These are phyloP conservation scores for Cystobasidiaceae sp. DNA, from an alignment of 1,284 basidiomycete genomes.

Conservation along the genomic window DNA sequence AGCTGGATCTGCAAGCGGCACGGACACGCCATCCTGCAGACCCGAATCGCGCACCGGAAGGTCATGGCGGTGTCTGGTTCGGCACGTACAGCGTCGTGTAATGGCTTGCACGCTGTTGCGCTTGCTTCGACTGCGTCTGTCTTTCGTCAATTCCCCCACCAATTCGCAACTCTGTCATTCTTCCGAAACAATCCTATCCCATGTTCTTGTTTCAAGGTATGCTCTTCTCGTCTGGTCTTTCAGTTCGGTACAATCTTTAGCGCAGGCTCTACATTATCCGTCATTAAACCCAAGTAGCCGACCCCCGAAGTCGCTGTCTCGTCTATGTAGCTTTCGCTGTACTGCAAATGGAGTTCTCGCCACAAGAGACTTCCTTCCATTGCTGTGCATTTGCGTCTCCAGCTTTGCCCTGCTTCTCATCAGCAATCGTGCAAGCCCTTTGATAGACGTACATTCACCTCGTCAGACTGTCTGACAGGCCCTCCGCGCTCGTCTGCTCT, in stretches of 20 bases:
- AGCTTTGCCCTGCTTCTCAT: not conserved
- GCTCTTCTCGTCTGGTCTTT: not conserved
- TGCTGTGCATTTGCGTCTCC: too few species aligned
- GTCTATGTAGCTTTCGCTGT: too few species aligned
- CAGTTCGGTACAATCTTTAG: too few species aligned
- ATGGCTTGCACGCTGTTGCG: not conserved
- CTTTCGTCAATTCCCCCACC: not conserved
- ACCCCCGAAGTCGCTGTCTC: too few species aligned
- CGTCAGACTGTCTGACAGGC: not conserved
- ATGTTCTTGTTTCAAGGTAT: too few species aligned
- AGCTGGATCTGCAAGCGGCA: slow-evolving; percentile 8
- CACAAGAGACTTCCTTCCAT: too few species aligned
- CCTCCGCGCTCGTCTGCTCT: not conserved
- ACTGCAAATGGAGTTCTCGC: too few species aligned
- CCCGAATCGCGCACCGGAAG: not conserved
- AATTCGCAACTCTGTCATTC: too few species aligned
- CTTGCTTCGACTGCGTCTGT: not conserved
- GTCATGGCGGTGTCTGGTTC: slow-evolving; percentile 19
- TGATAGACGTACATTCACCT: not conserved
- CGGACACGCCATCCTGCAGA: not conserved
- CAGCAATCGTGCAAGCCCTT: not conserved
- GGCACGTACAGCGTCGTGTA: slow-evolving; percentile 10
- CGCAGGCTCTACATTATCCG: too few species aligned
- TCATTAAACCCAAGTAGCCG: too few species aligned
- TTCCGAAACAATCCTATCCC: too few species aligned